These are phyloP conservation scores for Serendipita sp. DNA, from an alignment of 768 basidiomycete genomes.

Conservation along the genomic window DNA sequence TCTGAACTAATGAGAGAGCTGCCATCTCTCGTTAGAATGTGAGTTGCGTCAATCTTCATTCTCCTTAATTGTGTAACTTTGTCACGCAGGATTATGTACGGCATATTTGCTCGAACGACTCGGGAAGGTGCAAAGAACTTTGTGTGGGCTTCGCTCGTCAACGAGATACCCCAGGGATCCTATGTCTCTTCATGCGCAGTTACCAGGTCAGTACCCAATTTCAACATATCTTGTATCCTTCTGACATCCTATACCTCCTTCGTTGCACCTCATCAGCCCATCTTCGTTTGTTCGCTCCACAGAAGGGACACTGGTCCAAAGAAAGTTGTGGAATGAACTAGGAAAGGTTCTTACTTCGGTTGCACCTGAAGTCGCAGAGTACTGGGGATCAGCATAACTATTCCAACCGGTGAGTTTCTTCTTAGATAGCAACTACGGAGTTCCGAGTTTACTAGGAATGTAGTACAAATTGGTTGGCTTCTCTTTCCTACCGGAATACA, in stretches of 20 bases:
- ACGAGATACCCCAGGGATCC: not conserved
- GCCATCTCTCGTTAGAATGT: not conserved
- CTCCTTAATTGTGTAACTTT: not conserved
- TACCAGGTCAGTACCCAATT: not conserved
- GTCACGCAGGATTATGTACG: not conserved
- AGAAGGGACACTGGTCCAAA: not conserved
- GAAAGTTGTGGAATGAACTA: not conserved
- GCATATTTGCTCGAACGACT: not conserved
- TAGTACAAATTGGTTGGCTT: too few relatives aligned
- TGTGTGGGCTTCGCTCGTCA: not conserved
- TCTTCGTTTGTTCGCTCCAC: not conserved
- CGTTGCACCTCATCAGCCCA: not conserved
- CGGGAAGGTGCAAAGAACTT: not conserved
- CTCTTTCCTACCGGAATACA: too few relatives aligned
- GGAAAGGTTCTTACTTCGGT: not conserved
- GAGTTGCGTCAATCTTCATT: not conserved
- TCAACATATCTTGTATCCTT: not conserved
- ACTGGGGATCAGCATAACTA: too few relatives aligned
- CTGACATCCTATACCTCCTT: too few relatives aligned
- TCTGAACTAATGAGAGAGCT: conserved; percentile 1
- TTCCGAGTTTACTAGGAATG: too few relatives aligned
- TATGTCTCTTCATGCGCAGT: conserved; percentile 3
- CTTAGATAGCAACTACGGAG: too few relatives aligned
- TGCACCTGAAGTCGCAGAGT: not conserved
- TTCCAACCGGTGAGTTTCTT: too few relatives aligned